These are phyloP conservation scores for Sonneratia caseolaris DNA, from an alignment of 345 rosid species.

Conservation along the genomic window DNA sequence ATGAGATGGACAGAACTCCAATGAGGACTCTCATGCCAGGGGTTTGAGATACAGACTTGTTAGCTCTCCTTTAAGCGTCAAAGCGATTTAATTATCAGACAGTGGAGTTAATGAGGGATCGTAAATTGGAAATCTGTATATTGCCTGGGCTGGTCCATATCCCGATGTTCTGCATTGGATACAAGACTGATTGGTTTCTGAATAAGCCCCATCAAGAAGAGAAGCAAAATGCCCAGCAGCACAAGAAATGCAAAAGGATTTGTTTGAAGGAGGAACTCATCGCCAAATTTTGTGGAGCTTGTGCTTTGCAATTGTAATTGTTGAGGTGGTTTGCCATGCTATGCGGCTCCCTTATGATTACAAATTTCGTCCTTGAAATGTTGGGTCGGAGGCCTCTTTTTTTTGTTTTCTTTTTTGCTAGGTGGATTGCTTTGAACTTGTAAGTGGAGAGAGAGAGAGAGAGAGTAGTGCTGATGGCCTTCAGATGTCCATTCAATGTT, in stretches of 20 bases:
- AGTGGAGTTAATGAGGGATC: background rate
- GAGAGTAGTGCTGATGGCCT: background rate
- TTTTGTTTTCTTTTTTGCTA: background rate
- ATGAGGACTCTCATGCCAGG: background rate
- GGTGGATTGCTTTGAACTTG: background rate
- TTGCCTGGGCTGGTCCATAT: background rate
- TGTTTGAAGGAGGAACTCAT: background rate
- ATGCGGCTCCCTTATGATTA: background rate
- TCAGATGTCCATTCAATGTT: constrained; percentile 6
- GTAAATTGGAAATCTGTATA: background rate
- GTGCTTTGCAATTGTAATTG: constrained; percentile 1
- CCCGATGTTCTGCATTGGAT: background rate
- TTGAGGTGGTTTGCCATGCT: background rate
- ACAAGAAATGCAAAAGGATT: background rate
- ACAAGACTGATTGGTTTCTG: background rate
- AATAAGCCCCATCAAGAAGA: background rate
- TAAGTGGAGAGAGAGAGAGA: constrained; percentile 4
- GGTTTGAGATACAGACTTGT: constrained; percentile 2
- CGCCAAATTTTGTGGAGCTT: background rate
- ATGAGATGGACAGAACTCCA: background rate
- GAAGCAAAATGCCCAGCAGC: background rate
- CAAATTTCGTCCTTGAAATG: background rate
- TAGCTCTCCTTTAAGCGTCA: background rate
- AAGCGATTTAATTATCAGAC: background rate
- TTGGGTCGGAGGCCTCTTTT: background rate